Evolutionary conservation across 345 rosid genomes (phyloP).

Genomic region (Eutrema japonicum): DNA sequence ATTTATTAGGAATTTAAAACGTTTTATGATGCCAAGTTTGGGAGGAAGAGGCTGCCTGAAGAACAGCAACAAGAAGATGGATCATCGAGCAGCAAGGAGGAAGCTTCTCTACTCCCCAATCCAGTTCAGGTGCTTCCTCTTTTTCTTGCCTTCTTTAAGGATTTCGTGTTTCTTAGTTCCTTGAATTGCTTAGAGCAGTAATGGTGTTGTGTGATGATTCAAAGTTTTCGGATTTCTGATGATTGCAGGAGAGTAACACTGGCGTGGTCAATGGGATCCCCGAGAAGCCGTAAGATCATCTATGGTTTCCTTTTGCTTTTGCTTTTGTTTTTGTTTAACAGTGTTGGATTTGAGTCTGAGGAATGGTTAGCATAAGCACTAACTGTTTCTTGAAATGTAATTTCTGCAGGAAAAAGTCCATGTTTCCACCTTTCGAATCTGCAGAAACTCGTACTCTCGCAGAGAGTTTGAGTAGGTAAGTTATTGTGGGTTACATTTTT

Average conservation of each 20-base stretch:
- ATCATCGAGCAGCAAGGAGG: slow-evolving; percentile 52
- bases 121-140: slow-evolving; percentile 55
- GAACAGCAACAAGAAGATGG: slow-evolving; percentile 45
- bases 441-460: slow-evolving; percentile 84
- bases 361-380: slow-evolving; percentile 13
- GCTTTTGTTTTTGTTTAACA: not conserved
- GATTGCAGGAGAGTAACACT: slow-evolving; percentile 54
- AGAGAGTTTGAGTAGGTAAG: slow-evolving; percentile 87
- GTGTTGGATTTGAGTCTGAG: slow-evolving; percentile 29
- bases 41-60: slow-evolving; percentile 67
- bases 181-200: not conserved
- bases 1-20: slow-evolving; percentile 75
- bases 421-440: slow-evolving; percentile 90
- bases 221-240: not conserved
- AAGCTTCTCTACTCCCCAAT: slow-evolving; percentile 62
- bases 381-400: slow-evolving; percentile 4
- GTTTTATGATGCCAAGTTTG: slow-evolving; percentile 87
- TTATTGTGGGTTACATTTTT: not conserved
- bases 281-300: slow-evolving; percentile 65
- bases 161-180: not conserved
- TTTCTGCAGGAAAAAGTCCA: slow-evolving; percentile 65
- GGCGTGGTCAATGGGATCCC: slow-evolving; percentile 49
- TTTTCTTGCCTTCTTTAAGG: not conserved
- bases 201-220: slow-evolving; percentile 13
- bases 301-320: slow-evolving; percentile 1